Percentiles rank a stretch among this genome's conserved stretches.
Evolutionary conservation across 805 yeast genomes (phyloP).

Genomic region (Nematodospora valgi): DNA sequence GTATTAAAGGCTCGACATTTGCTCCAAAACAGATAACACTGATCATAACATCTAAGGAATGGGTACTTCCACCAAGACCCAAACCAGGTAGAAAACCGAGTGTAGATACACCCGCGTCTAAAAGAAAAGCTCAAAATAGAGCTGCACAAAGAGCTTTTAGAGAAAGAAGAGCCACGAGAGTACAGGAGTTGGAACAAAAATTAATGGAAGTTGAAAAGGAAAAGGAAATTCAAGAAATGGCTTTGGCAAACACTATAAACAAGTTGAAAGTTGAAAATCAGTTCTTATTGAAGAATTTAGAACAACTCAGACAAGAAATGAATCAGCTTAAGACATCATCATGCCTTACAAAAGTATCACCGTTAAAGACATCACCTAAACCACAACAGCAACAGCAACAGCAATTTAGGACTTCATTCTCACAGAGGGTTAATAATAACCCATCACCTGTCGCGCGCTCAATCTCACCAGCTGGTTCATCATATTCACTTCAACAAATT

Average conservation of each 20-base stretch:
- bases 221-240: conserved; percentile 56
- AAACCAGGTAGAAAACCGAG: conserved; percentile 62
- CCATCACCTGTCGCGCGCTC: conserved; percentile 11
- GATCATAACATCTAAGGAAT: conserved; percentile 55
- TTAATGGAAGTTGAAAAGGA: conserved; percentile 66
- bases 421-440: conserved; percentile 4
- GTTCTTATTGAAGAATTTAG: conserved; percentile 37
- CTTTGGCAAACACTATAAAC: conserved; percentile 49
- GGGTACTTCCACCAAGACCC: conserved; percentile 62
- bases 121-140: conserved; percentile 85
- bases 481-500: conserved; percentile 42
- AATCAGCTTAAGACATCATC: conserved; percentile 13
- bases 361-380: conserved; percentile 1
- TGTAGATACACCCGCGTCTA: conserved; percentile 77
- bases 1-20: not conserved
- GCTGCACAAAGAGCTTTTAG: conserved; percentile 94
- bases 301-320: conserved; percentile 38
- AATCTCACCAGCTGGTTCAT: conserved; percentile 26
- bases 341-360: conserved; percentile 4
- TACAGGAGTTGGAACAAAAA: conserved; percentile 71
- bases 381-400: conserved; percentile 4
- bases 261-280: conserved; percentile 46
- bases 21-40: conserved; percentile 26
- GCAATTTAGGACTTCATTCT: not conserved
- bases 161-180: conserved; percentile 79